Base-by-base conservation (phyloP, 129 eudicot genomes). In the Tanacetum coccineum region DNA sequence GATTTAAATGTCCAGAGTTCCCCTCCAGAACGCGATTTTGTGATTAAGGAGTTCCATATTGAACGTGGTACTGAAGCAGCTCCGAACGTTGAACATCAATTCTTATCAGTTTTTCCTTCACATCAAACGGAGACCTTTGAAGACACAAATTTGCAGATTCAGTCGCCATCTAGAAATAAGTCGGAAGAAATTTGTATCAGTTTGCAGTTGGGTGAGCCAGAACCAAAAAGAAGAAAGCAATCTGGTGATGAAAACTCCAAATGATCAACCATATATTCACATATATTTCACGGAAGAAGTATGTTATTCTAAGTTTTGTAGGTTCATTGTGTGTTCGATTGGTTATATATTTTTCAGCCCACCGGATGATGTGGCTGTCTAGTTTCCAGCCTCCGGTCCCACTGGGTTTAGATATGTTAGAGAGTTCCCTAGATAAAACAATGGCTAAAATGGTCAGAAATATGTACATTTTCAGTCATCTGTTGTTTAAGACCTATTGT, bases 181-280 rank as follows among this genome's bases (percentile, higher is more conserved):
- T 49, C 78, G 3, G 84, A 74, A 47, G 84, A 77, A 66, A 70
- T 68, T 46, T 78, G 71, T 30, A 75, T 89, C 56, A 68, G 87
- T n/a, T 70, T 89, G 82, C 85, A 70, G 67, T 64, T 74, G 64
- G 84, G 88, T 52, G 90, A 83, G 71, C 95, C 84, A 0, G 86
- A 76, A 69, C 54, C 74, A 1, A 87, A 87, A 76, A 79, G 87
- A 71, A 76, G 95, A 77, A 87, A 87, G 74, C 81, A 74, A 13
- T 79, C 42, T 28, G 84, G 73, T 19, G 70, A 64, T 19, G 70
- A 64, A 53, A 65, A 62, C 6, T 9, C 26, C 14, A 40, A 52
- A 30, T 70, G 67, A 79, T 48, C 5, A 53, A 68, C 44, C 51
- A 14, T 45, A 22, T 22, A 1, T 22, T 30, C 51, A 14, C 28